Evolutionary conservation across 2,329 filamentous ascomycete species (phyloP).

Genomic region (Penicillium sp.): DNA sequence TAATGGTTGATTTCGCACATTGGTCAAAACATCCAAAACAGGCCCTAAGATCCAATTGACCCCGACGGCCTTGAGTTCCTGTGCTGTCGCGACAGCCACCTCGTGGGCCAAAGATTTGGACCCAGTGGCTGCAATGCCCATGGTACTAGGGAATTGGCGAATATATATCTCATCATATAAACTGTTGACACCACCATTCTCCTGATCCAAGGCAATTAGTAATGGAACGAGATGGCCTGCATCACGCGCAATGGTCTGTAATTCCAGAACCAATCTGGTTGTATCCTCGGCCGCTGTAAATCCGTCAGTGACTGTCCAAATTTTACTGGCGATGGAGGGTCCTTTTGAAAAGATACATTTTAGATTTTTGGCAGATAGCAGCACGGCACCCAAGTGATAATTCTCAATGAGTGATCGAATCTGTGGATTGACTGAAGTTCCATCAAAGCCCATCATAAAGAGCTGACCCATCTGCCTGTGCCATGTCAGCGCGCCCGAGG

Average conservation of each 20-base stretch:
- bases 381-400: slow-evolving; percentile 80
- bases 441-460: slow-evolving; percentile 69
- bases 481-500: slow-evolving; percentile 44
- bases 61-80: slow-evolving; percentile 87
- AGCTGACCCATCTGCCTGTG: slow-evolving; percentile 56
- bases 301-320: slow-evolving; percentile 3
- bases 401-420: slow-evolving; percentile 63
- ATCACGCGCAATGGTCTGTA: slow-evolving; percentile 88
- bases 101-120: slow-evolving; percentile 82
- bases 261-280: slow-evolving; percentile 79
- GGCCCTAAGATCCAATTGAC: slow-evolving; percentile 96
- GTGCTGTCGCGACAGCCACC: slow-evolving; percentile 87
- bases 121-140: slow-evolving; percentile 93
- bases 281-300: slow-evolving; percentile 81
- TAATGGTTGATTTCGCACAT: slow-evolving; percentile 84
- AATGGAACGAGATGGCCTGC: slow-evolving; percentile 87
- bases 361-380: slow-evolving; percentile 64
- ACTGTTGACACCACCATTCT: slow-evolving; percentile 97
- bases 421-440: slow-evolving; percentile 61
- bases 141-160: slow-evolving; percentile 92
- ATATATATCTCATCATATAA: slow-evolving; percentile 95
- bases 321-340: neutral
- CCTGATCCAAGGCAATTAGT: slow-evolving; percentile 89
- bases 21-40: slow-evolving; percentile 89
- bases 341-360: slow-evolving; percentile 57